phyloP scores from a whole-genome alignment of 2,329 filamentous ascomycete genomes.

The Venturia nashicola region DNA sequence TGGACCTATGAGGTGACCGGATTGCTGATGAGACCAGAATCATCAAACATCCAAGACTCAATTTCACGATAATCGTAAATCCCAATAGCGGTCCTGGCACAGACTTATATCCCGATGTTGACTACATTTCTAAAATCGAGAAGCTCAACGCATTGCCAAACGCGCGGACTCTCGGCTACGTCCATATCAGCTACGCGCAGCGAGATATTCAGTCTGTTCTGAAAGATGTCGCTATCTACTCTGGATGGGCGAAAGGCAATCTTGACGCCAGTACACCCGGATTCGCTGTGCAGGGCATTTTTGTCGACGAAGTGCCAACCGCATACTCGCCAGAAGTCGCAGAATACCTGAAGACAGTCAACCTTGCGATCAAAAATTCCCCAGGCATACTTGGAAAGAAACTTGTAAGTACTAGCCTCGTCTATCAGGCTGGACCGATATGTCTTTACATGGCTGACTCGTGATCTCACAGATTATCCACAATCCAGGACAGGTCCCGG shows the following conservation, averaged over 20 bases:
- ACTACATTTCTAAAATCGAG: background rate
- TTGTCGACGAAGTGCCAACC: constrained; percentile 4
- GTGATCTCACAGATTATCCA: background rate
- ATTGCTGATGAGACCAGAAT: background rate
- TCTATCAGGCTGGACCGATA: background rate
- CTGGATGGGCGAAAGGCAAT: constrained; percentile 1
- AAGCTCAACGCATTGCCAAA: background rate
- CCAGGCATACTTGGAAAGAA: constrained; percentile 1
- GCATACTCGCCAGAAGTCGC: background rate
- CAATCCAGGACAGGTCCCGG: background rate
- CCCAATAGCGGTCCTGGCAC: constrained; percentile 3
- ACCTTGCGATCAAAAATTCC: background rate
- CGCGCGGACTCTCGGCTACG: background rate
- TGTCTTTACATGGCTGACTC: background rate
- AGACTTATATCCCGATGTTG: background rate
- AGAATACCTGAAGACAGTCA: constrained; percentile 1
- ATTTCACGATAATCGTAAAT: constrained; percentile 4
- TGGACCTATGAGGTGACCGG: background rate
- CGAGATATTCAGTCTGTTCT: background rate
- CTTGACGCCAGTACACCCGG: background rate
- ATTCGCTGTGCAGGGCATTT: constrained; percentile 4
- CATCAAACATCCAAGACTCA: background rate
- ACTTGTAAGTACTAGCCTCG: background rate
- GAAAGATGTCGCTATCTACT: background rate
- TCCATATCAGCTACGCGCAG: background rate